A percentile compares a stretch with the other conserved stretches of the same genome.
These are phyloP conservation scores for Amauroascus verrucosus DNA, from an alignment of 2,329 filamentous ascomycete genomes.

Conservation along the genomic window DNA sequence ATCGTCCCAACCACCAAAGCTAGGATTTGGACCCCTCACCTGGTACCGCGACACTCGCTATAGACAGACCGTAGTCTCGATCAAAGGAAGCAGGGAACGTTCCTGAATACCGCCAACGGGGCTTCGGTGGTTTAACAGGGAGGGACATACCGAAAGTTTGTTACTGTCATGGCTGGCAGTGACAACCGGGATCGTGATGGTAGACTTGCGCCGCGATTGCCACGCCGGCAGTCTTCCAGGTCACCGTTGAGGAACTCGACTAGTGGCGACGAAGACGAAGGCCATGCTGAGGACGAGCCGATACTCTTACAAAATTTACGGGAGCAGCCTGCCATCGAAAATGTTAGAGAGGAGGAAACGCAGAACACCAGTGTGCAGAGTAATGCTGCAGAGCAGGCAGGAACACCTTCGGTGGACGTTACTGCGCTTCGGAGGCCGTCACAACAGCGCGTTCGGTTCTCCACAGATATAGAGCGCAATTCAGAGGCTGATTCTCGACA, in stretches of 20 bases:
- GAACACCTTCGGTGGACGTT: constrained; percentile 5
- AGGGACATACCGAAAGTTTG: background rate
- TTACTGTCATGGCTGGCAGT: constrained; percentile 11
- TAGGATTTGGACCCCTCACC: background rate
- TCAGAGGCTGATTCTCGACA: background rate
- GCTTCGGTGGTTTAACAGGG: too few relatives aligned
- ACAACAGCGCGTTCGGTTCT: constrained; percentile 21
- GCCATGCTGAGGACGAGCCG: constrained; percentile 42
- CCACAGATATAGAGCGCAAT: constrained; percentile 20
- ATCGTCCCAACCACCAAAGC: background rate
- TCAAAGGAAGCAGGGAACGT: background rate
- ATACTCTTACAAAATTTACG: constrained; percentile 33
- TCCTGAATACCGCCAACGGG: too few relatives aligned
- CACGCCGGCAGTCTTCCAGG: constrained; percentile 13
- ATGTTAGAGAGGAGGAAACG: background rate
- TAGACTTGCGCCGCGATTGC: constrained; percentile 8
- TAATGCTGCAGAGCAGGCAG: background rate
- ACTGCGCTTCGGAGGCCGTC: constrained; percentile 14
- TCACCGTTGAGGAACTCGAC: constrained; percentile 14
- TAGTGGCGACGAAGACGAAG: constrained; percentile 1
- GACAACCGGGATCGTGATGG: constrained; percentile 5
- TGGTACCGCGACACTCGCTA: background rate
- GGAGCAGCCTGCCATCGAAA: background rate
- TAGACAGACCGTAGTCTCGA: background rate
- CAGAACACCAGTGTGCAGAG: background rate